A percentile compares a stretch with the other conserved stretches of the same genome.
These are phyloP conservation scores for Microdochium paspali DNA, from an alignment of 2,329 filamentous ascomycete genomes.

Conservation along the genomic window DNA sequence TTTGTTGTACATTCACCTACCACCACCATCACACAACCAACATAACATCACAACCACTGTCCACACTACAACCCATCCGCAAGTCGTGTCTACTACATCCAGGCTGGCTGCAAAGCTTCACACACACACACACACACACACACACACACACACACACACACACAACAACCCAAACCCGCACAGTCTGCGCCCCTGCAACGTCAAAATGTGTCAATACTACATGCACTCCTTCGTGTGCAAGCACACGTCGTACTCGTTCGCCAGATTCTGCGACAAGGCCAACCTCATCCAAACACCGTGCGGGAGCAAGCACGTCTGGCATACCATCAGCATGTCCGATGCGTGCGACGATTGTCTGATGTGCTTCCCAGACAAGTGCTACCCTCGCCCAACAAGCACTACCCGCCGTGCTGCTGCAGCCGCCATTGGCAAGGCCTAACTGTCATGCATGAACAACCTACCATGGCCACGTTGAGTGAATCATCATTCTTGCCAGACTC, in stretches of 20 bases:
- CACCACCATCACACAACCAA: too few species aligned
- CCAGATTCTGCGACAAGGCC: background rate
- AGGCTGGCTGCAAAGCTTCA: too few species aligned
- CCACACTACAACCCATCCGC: too few species aligned
- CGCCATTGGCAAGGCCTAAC: background rate
- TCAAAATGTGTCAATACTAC: conserved; percentile 1
- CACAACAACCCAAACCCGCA: too few species aligned
- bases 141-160: too few species aligned
- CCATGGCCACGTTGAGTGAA: too few species aligned
- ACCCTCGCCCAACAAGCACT: background rate
- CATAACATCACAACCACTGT: too few species aligned
- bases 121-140: too few species aligned
- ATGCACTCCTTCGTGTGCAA: background rate
- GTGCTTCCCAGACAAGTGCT: conserved; percentile 14
- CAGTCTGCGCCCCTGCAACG: background rate
- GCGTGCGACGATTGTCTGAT: conserved; percentile 23
- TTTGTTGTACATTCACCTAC: too few species aligned
- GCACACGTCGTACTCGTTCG: background rate
- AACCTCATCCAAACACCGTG: background rate
- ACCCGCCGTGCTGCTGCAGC: background rate
- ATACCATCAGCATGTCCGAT: conserved; percentile 24
- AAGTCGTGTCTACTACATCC: too few species aligned
- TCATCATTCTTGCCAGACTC: too few species aligned
- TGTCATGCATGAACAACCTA: too few species aligned
- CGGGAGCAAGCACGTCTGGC: conserved; percentile 18